Evolutionary conservation across 345 rosid species (phyloP).

Genomic region (Salix purpurea): DNA sequence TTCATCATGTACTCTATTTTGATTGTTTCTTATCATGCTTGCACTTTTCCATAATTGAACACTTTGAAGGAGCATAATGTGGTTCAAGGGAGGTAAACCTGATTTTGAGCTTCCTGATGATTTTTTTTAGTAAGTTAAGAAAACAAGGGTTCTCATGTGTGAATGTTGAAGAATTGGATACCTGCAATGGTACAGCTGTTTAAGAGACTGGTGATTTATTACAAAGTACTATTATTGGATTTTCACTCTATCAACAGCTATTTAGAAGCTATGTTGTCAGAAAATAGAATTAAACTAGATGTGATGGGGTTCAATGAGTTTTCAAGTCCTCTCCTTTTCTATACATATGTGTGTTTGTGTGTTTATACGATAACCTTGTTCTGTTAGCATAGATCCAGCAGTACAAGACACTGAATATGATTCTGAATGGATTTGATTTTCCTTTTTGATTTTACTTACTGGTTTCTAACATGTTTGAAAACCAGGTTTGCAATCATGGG

Average conservation of each 20-base stretch:
- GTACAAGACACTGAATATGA: neutral
- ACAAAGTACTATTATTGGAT: neutral
- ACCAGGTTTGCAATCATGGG: conserved; percentile 99
- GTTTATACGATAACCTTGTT: no score
- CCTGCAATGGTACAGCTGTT: neutral
- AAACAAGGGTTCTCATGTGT: neutral
- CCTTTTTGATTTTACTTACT: neutral
- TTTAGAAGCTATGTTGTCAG: neutral
- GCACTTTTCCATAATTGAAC: neutral
- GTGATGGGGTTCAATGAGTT: neutral
- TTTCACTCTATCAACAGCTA: neutral
- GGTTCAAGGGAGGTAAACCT: neutral
- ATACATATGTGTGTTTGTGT: no score
- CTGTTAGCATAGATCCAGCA: neutral
- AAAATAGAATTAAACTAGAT: neutral
- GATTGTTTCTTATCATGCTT: neutral
- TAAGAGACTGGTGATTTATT: neutral
- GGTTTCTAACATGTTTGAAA: neutral
- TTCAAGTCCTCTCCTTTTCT: no score
- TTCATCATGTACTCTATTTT: no score
- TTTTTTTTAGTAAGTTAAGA: neutral
- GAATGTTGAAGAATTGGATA: neutral
- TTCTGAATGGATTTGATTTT: neutral
- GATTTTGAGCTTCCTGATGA: neutral
- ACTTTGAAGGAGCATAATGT: neutral